Base-by-base conservation (phyloP, 2,329 filamentous ascomycete species). In the Ophiostoma tasmaniense region DNA sequence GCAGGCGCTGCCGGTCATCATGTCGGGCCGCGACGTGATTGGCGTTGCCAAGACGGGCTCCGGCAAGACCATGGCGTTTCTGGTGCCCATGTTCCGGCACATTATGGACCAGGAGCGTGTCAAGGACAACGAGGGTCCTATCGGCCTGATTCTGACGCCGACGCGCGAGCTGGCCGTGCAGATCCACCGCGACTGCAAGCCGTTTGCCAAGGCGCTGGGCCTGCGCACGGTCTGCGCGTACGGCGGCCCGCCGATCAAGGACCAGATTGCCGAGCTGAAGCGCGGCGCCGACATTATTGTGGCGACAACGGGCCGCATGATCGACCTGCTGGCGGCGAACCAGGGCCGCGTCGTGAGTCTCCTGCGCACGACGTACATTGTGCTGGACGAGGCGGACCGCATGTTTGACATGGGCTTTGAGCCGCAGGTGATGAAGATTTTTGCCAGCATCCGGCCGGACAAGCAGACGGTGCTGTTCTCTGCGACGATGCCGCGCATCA, bases 321-420 rank as follows among this genome's bases (percentile, higher is more conserved):
- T 99, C 75, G 95, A 99, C 81, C 85, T 99, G 22, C 83, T 99
- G 39, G 92, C 93, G 55, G 93, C 93, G 67, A 99, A 98, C 76
- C 90, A 91, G 73, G 94, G 94, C n/a, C 88, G 93, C 72, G 93
- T 98, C 11, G 96, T 94, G 14, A 98, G 96, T 75, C 83, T 99
- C 69, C 88, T 86, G 73, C 87, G 95, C 72, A 92, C 97, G 14
- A 95, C 92, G 0, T 99, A 98, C 77, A 88, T 97, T 30, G 95
- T 99, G 13, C 86, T 99, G 52, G 95, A 99, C 76, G 95, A 99
- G 80, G 95, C 95, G 65, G 95, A 99, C 79, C 90, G 95, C 71
- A 98, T 99, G 95, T 97, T 98, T 77, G 95, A 99, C 78, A 98
- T 99, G 95, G 95, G 95, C 17, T 99, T 99, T 76, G 94, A 97